These are phyloP conservation scores for Barnettozyma populi DNA, from an alignment of 805 yeast species.

Conservation along the genomic window DNA sequence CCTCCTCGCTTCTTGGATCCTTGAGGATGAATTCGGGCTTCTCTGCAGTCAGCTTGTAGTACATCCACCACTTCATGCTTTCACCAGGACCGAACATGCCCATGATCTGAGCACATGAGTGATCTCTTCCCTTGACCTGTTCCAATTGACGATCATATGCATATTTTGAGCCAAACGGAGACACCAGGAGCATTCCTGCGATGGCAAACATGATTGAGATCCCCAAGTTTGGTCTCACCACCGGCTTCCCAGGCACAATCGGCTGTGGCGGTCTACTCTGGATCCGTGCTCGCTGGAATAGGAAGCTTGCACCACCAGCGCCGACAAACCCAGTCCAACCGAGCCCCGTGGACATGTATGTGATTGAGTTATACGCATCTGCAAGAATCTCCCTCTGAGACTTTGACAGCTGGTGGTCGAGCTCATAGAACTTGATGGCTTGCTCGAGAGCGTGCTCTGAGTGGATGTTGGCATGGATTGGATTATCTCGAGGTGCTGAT, in stretches of 20 bases:
- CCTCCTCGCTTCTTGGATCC: slow-evolving; percentile 44
- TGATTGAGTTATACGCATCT: slow-evolving; percentile 31
- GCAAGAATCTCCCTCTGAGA: slow-evolving; percentile 39
- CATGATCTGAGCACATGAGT: slow-evolving; percentile 28
- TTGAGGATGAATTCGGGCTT: slow-evolving; percentile 48
- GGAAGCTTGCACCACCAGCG: slow-evolving; percentile 40
- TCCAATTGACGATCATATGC: slow-evolving; percentile 30
- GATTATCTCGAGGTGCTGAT: background rate
- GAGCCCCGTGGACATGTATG: slow-evolving; percentile 29
- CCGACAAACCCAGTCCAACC: slow-evolving; percentile 39
- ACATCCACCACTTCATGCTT: slow-evolving; percentile 42
- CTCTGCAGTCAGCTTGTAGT: slow-evolving; percentile 45
- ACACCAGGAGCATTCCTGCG: slow-evolving; percentile 31
- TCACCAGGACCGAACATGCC: slow-evolving; percentile 28
- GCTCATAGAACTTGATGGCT: slow-evolving; percentile 45
- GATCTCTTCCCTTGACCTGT: slow-evolving; percentile 26
- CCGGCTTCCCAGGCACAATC: slow-evolving; percentile 24
- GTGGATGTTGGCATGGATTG: background rate
- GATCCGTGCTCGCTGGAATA: slow-evolving; percentile 26
- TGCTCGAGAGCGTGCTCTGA: slow-evolving; percentile 29
- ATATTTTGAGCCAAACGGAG: slow-evolving; percentile 28
- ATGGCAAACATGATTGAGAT: slow-evolving; percentile 39
- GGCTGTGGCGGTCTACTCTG: background rate
- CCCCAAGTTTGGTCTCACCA: slow-evolving; percentile 34
- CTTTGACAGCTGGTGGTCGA: slow-evolving; percentile 37